Base-by-base conservation (phyloP, 2,329 filamentous ascomycete genomes). In the Colletotrichum euphorbiae region DNA sequence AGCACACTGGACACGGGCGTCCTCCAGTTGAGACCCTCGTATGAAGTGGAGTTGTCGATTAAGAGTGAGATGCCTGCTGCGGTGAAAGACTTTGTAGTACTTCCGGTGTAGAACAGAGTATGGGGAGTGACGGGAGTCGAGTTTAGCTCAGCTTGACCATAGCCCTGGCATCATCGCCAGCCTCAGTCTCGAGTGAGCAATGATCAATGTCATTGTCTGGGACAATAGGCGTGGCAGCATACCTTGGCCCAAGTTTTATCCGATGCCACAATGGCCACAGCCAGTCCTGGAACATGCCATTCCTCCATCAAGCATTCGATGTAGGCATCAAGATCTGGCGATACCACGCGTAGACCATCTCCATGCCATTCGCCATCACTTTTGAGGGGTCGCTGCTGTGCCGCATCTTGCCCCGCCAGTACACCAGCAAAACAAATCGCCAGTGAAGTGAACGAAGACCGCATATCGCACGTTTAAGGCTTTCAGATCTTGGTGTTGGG, bases 31-130 rank as follows among this genome's bases (percentile, higher is more conserved):
- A 82, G 71, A 15, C 77, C 75, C 4, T 80, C 74, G 51, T 82
- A 77, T 2, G 42, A 33, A 7, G 31, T 54, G 9, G 60, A 19
- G 7, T 83, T 78, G n/a, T 81, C 80, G 6, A 87, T 77, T 7
- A 89, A 80, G 2, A 87, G 73, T 1, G 83, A 80, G 1, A 88
- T 74, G 0, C 80, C 78, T 1, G 85, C 85, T 1, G 83, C 81
- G 0, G 82, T 84, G 52, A 87, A 81, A 2, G 85, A 83, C 73
- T 90, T 90, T 19, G 85, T 87, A 1, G 82, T 87, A 46, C 85
- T 88, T 2, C 82, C 88, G 2, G 79, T 80, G 66, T 84, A 86
- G 76, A 85, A 89, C 3, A 89, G 77, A 0, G 86, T 88, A 33
- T 83, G 77, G 1, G 82, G 73, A 0, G 79, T 84, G 8, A 81